Percentiles rank a stretch among this genome's conserved stretches.
Evolutionary conservation across 202 grass and related monocot species (phyloP).

Genomic region (Panicum virgatum): DNA sequence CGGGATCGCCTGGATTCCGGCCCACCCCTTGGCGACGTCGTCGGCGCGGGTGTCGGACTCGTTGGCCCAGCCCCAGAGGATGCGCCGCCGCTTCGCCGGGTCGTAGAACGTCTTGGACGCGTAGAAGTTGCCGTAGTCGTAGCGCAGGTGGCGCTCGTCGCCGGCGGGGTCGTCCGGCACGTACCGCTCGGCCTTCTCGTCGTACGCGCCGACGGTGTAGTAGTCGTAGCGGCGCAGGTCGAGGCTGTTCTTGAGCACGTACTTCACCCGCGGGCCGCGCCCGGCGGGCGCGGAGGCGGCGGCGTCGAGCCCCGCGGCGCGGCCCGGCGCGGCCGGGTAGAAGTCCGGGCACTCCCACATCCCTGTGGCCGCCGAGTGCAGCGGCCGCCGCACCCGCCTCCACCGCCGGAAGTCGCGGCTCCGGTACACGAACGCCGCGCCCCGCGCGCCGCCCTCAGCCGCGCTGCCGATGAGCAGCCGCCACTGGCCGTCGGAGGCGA

Average conservation of each 20-base stretch:
- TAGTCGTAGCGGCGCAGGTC: conserved; percentile 66
- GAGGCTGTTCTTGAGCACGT: conserved; percentile 84
- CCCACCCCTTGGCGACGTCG: conserved; percentile 65
- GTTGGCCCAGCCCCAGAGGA: conserved; percentile 82
- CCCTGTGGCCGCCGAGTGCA: conserved; percentile 57
- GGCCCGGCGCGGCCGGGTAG: conserved; percentile 36
- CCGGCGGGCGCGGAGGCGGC: not conserved
- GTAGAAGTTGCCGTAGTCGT: conserved; percentile 85
- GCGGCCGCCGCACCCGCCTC: conserved; percentile 37
- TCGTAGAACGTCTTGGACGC: conserved; percentile 86
- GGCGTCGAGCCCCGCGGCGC: conserved; percentile 49
- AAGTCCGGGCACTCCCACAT: conserved; percentile 91
- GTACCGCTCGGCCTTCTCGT: conserved; percentile 41
- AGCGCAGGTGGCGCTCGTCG: conserved; percentile 52
- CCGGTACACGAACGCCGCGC: conserved; percentile 65
- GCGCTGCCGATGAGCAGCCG: conserved; percentile 49
- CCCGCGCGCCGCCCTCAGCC: not conserved
- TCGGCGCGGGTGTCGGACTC: conserved; percentile 52
- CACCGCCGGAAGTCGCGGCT: conserved; percentile 58
- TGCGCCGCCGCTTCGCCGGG: conserved; percentile 44
- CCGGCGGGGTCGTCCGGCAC: conserved; percentile 54
- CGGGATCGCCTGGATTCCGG: conserved; percentile 59
- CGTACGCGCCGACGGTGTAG: conserved; percentile 68
- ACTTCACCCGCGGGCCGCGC: conserved; percentile 31
- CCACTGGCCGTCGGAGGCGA: conserved; percentile 29